Evolutionary conservation across 345 rosid genomes (phyloP), one percentile per base, ranked within the genome.

Genomic region (Citrus unshiu): DNA sequence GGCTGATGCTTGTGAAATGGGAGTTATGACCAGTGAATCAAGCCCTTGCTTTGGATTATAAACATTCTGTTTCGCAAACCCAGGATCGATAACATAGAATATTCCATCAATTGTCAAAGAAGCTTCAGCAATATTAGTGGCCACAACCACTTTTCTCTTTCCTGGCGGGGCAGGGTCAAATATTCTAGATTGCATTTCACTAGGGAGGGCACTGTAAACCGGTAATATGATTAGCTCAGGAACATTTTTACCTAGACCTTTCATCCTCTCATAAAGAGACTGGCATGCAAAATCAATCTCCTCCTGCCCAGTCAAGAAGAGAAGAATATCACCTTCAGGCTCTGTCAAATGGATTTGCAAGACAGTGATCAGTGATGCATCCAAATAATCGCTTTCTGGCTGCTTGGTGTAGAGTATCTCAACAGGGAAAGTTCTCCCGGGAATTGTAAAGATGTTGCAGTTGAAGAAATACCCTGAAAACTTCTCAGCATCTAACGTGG

Each of bases 271-370:
- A 80, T 87, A 87, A 21, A 93, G 89, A 81, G 89, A 89, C 75
- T 89, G 90, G 67, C 97, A 91, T 2, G 97, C 95, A 85, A 88
- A 86, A 84, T 93, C 93, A 57, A 93, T 92, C 81, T 93, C 97
- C 85, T 92, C 95, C 83, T 92, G 96, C 56, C 96, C 93, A n/a
- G 98, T 90, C 86, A 93, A 85, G 78, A 93, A 93, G 81, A 93
- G 86, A 6, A 93, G 92, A 67, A 93, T 22, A 74, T 93, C 98
- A 24, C 97, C 98, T 85, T 90, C 96, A 9, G 97, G 97, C 84
- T 93, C 95, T n/a, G 92, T 89, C 89, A 93, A 84, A 86, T 92
- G 98, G 76, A 93, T 90, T 76, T 93, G 93, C 71, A 92, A 76
- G 40, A 92, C 98, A 40, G 95, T 92, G 66, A 87, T 87, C 75